Base-by-base conservation (phyloP, 495 filamentous ascomycete species). In the Tuber umbilicatum region DNA sequence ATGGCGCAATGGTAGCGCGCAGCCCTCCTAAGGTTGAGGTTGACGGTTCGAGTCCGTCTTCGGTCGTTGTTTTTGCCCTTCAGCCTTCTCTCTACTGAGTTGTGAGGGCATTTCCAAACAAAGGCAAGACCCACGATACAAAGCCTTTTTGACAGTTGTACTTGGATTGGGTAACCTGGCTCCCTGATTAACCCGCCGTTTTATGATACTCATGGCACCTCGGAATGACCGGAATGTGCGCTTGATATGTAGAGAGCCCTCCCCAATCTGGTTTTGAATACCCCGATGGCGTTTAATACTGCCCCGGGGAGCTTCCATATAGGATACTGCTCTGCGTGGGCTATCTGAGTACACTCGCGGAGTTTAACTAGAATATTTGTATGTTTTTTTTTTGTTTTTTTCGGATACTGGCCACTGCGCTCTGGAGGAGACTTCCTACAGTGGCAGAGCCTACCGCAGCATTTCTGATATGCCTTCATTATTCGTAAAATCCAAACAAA, bases 31-130 rank as follows among this genome's bases (percentile, higher is more conserved):
- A 76, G 73, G 67, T 69, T 69, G 67, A 76, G 75, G 73, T 76
- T 76, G 73, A 76, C 73, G 75, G 75, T 76, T 76, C 73, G 75
- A 76, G 27, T 70, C 67, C 75, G 73, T 75, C 74, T 45, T 72
- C 70, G 73, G 74, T 74, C 72, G 75, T 69, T 35, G 17, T 70
- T 74, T 64, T 64, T 64, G 55, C 14, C 27, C 55, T 64, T 64
- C 3, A 64, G 14, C 14, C 14, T 1, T 31, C 14, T 0, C 1
- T 0, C 27, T 1, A 64, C n/a, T n/a, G 31, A 35, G 12, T 35
- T 27, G 14, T 2, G 1, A 27, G 55, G 31, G 27, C 16, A 35
- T 17, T 64, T 5, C 2, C 27, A 35, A 64, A 35, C 55, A 19
- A 35, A 5, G 27, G 31, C 27, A 64, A 35, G 55, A 16, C 0